These are phyloP conservation scores for Pisolithus tinctorius DNA, from an alignment of 768 basidiomycete species.

Conservation along the genomic window DNA sequence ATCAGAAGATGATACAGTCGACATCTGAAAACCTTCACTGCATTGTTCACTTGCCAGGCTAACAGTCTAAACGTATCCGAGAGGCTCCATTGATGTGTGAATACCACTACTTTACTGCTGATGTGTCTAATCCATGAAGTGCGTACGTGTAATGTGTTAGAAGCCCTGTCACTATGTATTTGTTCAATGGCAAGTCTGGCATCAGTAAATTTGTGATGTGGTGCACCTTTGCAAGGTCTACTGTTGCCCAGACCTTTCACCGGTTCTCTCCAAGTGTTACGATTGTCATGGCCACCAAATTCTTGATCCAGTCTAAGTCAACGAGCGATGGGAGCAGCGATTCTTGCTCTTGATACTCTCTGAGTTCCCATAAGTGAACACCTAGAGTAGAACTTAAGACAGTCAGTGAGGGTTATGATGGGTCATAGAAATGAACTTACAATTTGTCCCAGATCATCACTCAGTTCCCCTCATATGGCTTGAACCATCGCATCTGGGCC, in stretches of 20 bases:
- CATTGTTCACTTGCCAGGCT: too few relatives aligned
- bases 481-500: slow-evolving; percentile 1
- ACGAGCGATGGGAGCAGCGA: neutral
- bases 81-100: too few relatives aligned
- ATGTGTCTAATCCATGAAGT: too few relatives aligned
- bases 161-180: too few relatives aligned
- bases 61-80: too few relatives aligned
- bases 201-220: too few relatives aligned
- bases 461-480: neutral
- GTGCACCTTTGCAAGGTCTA: neutral
- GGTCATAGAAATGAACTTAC: neutral
- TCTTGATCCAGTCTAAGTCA: neutral
- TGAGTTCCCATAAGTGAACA: slow-evolving; percentile 3
- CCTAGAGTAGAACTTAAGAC: neutral
- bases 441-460: neutral
- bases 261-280: neutral
- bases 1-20: neutral
- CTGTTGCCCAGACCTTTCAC: too few relatives aligned
- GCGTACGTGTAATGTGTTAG: too few relatives aligned
- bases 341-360: neutral
- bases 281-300: neutral
- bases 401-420: neutral
- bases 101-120: too few relatives aligned
- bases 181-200: too few relatives aligned
- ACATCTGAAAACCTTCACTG: too few relatives aligned